phyloP scores from a whole-genome alignment of 1,284 basidiomycete species.

The Polyporus tsugae region DNA sequence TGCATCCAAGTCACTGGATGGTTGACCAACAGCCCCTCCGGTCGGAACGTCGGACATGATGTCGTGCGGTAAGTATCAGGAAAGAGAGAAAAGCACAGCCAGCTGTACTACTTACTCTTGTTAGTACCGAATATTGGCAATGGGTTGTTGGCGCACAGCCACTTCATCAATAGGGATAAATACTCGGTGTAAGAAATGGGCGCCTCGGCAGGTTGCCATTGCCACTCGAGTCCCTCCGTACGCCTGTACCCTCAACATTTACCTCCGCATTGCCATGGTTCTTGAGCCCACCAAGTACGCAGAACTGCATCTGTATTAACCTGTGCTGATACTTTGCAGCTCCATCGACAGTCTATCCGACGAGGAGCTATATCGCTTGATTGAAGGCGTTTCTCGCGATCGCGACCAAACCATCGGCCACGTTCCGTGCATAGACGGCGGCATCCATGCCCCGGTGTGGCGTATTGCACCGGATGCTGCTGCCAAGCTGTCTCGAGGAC shows the following conservation, averaged over 20 bases:
- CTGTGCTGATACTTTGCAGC: not conserved
- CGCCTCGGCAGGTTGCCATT: not conserved
- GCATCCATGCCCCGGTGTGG: not conserved
- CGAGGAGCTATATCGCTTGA: not conserved
- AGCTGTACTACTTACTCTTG: too few species aligned
- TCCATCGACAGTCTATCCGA: constrained; percentile 1
- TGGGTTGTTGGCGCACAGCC: not conserved
- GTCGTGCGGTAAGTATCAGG: not conserved
- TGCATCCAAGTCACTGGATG: constrained; percentile 4
- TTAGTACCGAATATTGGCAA: too few species aligned
- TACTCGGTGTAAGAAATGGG: not conserved
- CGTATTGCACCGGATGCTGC: not conserved
- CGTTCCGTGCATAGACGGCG: not conserved
- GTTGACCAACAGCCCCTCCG: not conserved
- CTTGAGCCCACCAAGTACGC: not conserved
- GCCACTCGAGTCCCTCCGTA: not conserved
- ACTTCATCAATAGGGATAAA: not conserved
- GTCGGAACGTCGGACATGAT: not conserved
- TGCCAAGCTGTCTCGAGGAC: not conserved
- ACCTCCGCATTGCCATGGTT: not conserved
- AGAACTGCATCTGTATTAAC: not conserved
- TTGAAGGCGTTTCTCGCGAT: not conserved
- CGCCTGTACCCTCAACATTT: not conserved
- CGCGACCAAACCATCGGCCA: not conserved
- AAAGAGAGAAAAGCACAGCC: not conserved